Conservation (phyloP, 1,284 basidiomycete genomes). For the Moesziomyces globuligerus region DNA sequence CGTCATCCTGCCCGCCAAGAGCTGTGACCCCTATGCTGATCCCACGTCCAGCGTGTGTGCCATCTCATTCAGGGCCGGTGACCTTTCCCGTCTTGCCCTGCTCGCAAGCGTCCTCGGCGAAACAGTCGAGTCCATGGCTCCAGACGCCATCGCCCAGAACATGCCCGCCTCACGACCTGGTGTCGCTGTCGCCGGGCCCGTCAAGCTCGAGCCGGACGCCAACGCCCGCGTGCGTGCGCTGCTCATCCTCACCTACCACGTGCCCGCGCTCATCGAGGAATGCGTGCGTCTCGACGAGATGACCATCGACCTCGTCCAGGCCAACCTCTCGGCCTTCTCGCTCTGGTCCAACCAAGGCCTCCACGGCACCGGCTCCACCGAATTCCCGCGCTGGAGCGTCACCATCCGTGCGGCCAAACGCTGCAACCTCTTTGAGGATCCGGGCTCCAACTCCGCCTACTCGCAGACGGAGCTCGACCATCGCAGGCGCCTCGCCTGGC, state of each 20-base stretch:
- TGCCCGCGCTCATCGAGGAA: slow-evolving; percentile 35
- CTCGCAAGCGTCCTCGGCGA: slow-evolving; percentile 36
- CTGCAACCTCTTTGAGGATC: slow-evolving; percentile 44
- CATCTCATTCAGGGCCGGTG: slow-evolving; percentile 21
- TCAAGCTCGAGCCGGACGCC: slow-evolving; percentile 14
- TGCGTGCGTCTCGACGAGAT: slow-evolving; percentile 45
- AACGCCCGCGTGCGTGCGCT: slow-evolving; percentile 29
- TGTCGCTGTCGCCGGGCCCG: not conserved
- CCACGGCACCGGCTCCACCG: slow-evolving; percentile 21
- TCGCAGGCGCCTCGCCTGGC: slow-evolving; percentile 38
- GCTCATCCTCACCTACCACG: slow-evolving; percentile 26
- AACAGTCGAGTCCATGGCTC: slow-evolving; percentile 34
- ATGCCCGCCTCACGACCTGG: slow-evolving; percentile 18
- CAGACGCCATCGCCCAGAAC: slow-evolving; percentile 11
- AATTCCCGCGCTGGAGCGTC: slow-evolving; percentile 44
- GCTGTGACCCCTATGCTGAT: not conserved
- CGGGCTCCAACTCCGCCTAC: slow-evolving; percentile 6
- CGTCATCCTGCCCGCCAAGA: slow-evolving; percentile 26
- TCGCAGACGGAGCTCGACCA: slow-evolving; percentile 34
- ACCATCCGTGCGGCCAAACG: slow-evolving; percentile 36
- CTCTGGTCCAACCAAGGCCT: slow-evolving; percentile 46
- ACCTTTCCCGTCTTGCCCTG: slow-evolving; percentile 37
- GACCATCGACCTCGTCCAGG: slow-evolving; percentile 45
- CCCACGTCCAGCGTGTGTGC: not conserved
- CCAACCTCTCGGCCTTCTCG: slow-evolving; percentile 40